Evolutionary conservation across 169 alveolate genomes (phyloP), one percentile per base, ranked within the genome.

Genomic region (Cyclospora cayetanensis): DNA sequence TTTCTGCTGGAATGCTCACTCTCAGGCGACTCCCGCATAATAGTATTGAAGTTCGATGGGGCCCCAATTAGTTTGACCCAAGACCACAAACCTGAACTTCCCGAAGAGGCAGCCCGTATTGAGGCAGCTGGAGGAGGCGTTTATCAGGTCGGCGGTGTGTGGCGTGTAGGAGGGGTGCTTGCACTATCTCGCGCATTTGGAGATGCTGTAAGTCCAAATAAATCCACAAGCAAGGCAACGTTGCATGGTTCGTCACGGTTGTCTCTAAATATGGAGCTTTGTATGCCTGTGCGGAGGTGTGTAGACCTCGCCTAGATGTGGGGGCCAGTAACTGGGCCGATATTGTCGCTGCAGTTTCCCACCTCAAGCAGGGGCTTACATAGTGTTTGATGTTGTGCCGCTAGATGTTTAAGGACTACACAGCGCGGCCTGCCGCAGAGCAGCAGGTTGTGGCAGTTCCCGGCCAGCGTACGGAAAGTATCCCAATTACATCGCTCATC

Each of bases 161-260:
- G 77, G 79, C 76, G 90, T 39, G 90, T 82, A 5, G 60, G 39
- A 4, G 90, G 90, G 15, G 25, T 66, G 2, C 76, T 82, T 12
- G 77, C 76, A 1, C 39, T 82, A 25, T 82, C 90, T 12, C 77
- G 90, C 7, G 90, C 90, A 2, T 82, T 82, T 55, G 90, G 90
- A 34, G 90, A 82, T 42, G n/a, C 37, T 22, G 90, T 82, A 55
- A 55, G 79, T 27, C n/a, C n/a, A n/a, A n/a, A n/a, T n/a, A n/a
- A 46, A 46, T 15, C 60, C 20, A 22, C 60, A 46, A 0, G 60
- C 60, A 15, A 15, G 0, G 60, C 60, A 15, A 0, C 60, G 60
- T 46, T 46, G 11, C 60, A 15, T 1, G 25, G 25, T 46, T 1
- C 60, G 60, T 46, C 60, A 46, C 3, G 20, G 60, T 46, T 46